These are phyloP conservation scores for Ilex paraguariensis DNA, from an alignment of 305 asterid genomes.

Conservation along the genomic window DNA sequence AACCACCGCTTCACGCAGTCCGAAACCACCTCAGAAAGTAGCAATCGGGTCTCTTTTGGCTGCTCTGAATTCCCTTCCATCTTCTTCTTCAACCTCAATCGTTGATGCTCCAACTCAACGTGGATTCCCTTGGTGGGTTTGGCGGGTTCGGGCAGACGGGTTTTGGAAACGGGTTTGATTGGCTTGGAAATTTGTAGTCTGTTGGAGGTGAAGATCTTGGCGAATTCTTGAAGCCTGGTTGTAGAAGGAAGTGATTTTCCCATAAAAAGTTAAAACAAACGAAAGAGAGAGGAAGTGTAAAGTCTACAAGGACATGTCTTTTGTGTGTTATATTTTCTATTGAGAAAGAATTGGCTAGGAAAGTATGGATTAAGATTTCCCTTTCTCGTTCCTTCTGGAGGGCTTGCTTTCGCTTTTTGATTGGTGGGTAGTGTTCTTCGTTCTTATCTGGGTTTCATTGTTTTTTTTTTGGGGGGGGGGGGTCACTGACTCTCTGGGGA, in stretches of 20 bases:
- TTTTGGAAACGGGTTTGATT: slow-evolving; percentile 28
- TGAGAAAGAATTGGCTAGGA: no score
- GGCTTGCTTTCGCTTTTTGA: no score
- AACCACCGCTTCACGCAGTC: slow-evolving; percentile 91
- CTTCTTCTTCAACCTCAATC: slow-evolving; percentile 29
- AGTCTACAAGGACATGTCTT: no score
- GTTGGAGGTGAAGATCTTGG: slow-evolving; percentile 36
- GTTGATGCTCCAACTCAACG: slow-evolving; percentile 19
- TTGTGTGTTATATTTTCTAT: no score
- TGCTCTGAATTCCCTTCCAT: slow-evolving; percentile 48
- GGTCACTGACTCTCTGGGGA: no score
- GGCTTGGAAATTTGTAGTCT: slow-evolving; percentile 38
- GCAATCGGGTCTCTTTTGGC: slow-evolving; percentile 27
- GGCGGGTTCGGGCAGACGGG: slow-evolving; percentile 16
- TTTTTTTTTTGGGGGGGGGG: no score
- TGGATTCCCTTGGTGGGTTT: slow-evolving; percentile 8
- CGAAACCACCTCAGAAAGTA: slow-evolving; percentile 74
- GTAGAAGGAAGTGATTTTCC: slow-evolving; percentile 68
- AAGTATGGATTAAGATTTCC: no score
- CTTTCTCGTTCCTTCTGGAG: no score
- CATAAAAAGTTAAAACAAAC: slow-evolving; percentile 29
- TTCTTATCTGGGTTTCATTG: no score
- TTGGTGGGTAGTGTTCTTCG: no score
- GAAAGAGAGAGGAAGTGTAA: no score
- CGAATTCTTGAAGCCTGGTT: slow-evolving; percentile 43